phyloP scores from a whole-genome alignment of 257 asterid genomes.

The Penstemon davidsonii region DNA sequence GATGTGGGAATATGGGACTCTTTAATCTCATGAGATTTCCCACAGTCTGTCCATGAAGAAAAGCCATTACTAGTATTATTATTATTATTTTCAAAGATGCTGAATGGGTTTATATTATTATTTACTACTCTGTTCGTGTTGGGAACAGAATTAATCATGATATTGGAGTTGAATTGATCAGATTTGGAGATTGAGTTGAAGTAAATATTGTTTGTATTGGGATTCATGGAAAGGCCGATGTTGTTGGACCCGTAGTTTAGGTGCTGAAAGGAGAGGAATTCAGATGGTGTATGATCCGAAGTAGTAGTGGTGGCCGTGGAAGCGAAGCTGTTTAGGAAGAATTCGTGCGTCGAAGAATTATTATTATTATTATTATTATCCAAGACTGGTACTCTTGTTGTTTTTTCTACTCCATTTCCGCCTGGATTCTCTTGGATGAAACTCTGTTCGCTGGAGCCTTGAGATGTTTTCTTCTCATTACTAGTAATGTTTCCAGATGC shows the following conservation, averaged over 20 bases:
- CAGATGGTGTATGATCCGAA: conserved; percentile 32
- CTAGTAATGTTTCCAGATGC: conserved; percentile 30
- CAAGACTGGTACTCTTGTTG: conserved; percentile 29
- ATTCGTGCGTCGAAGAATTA: conserved; percentile 44
- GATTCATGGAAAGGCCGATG: conserved; percentile 46
- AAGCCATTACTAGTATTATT: not conserved
- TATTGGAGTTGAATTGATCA: conserved; percentile 32
- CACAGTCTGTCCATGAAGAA: not conserved
- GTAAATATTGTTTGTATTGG: conserved; percentile 31
- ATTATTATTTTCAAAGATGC: conserved; percentile 34
- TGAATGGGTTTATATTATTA: conserved; percentile 17
- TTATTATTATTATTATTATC: conserved; percentile 13
- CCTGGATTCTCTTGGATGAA: conserved; percentile 27
- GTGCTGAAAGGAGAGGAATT: conserved; percentile 50
- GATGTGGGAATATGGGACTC: conserved; percentile 32
- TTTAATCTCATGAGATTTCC: conserved; percentile 1
- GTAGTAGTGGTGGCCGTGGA: conserved; percentile 20
- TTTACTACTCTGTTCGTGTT: conserved; percentile 6
- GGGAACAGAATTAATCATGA: conserved; percentile 13
- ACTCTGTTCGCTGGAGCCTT: conserved; percentile 53
- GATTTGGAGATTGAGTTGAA: conserved; percentile 40
- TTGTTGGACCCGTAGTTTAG: conserved; percentile 28
- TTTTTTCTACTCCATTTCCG: conserved; percentile 22
- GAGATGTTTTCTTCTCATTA: conserved; percentile 38
- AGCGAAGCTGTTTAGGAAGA: conserved; percentile 61